phyloP scores from a whole-genome alignment of 768 basidiomycete genomes.

The Stropharia rugosoannulata region DNA sequence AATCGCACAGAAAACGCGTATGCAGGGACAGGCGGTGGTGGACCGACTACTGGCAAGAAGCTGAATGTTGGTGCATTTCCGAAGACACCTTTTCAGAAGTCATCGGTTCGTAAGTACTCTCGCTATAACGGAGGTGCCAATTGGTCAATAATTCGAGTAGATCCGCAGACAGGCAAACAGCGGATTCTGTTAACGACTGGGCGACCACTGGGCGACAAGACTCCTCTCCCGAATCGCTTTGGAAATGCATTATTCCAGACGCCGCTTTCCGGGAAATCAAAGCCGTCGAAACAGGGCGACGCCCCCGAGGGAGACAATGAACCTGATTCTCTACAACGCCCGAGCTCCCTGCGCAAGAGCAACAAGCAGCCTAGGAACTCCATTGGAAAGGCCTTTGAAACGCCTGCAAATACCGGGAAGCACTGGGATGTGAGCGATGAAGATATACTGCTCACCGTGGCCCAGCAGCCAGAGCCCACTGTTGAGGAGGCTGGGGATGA shows the following conservation, averaged over 20 bases:
- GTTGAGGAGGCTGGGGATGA: slow-evolving; percentile 29
- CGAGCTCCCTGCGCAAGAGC: slow-evolving; percentile 70
- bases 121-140: too few relatives aligned
- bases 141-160: slow-evolving; percentile 11
- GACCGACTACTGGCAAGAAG: slow-evolving; percentile 45
- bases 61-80: slow-evolving; percentile 34
- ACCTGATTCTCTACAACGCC: slow-evolving; percentile 47
- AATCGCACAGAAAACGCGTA: slow-evolving; percentile 49
- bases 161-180: slow-evolving; percentile 19
- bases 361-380: slow-evolving; percentile 53
- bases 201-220: slow-evolving; percentile 71
- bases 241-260: slow-evolving; percentile 29
- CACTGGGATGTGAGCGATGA: slow-evolving; percentile 77
- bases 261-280: slow-evolving; percentile 31
- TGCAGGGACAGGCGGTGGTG: slow-evolving; percentile 32
- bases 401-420: slow-evolving; percentile 62
- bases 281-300: slow-evolving; percentile 25
- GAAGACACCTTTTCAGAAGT: slow-evolving; percentile 18
- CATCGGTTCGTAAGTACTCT: slow-evolving; percentile 25
- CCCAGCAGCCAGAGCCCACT: slow-evolving; percentile 20
- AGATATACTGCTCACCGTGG: slow-evolving; percentile 30
- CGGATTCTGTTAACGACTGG: slow-evolving; percentile 21
- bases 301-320: slow-evolving; percentile 23
- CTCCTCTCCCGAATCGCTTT: slow-evolving; percentile 69
- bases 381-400: slow-evolving; percentile 51